Evolutionary conservation across 2,329 filamentous ascomycete genomes (phyloP), one percentile per base, ranked within the genome.

Genomic region (Epichloe brachyelytri): DNA sequence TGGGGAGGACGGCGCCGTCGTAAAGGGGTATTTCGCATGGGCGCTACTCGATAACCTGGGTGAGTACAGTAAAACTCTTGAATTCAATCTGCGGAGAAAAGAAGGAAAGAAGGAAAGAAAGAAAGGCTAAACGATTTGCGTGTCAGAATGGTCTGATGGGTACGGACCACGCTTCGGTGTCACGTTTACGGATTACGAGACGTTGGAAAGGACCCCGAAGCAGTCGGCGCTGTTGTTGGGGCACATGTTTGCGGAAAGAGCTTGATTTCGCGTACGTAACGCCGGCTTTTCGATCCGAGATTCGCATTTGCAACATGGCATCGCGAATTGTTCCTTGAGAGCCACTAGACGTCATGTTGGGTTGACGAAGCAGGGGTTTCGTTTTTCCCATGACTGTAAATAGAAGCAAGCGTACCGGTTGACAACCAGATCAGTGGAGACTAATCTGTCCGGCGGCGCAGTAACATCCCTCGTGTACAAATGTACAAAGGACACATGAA

Each of bases 161-260:
- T 71, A 63, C 44, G 64, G 63, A 1, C 65, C 66, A 19, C 59
- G 67, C 2, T 70, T 70, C 48, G 67, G 68, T 4, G 63, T 68
- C 7, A 66, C 64, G 0, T 68, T 62, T 53, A 63, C 67, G 2
- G 62, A 70, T 51, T 69, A 65, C 45, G 58, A 64, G 6, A 70
- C 65, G 2, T 44, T 67, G 22, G 61, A 66, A 50, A 61, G 66
- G 19, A 70, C 65, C 36, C 67, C 68, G 0, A 71, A 71, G 55
- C 60, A 61, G 43, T 68, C 65, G 1, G 65, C 66, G 2, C 50
- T 62, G 11, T 51, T 62, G 26, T 52, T 67, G 15, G 60, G 59
- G 54, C 49, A 59, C 17, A 60, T 63, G 41, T 59, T 65, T 52
- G 45, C 49, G 0, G 56, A 59, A 15, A 55, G 58, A 26, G 22